Base-by-base conservation (phyloP, 1,284 basidiomycete species). In the Phaffia rhodozyma region DNA sequence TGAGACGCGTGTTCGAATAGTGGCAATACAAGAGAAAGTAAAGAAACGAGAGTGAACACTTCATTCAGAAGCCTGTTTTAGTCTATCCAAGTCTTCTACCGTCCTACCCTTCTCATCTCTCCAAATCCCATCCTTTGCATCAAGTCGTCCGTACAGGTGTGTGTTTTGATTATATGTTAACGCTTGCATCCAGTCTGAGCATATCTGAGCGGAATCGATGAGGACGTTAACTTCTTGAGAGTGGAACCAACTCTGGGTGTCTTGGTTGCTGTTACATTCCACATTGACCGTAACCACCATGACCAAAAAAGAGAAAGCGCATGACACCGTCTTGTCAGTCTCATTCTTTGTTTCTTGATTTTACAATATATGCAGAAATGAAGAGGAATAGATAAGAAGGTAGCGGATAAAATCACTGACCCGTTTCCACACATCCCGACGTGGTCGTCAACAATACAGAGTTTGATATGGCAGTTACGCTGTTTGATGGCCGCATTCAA, bases 381-480 rank as follows among this genome's bases (percentile, higher is more conserved):
- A 49, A 20, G 21, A 56, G 11, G 9, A 34, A 34, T 34, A 34
- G 4, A 34, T 30, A 32, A 18, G 21, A 4, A n/a, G 11, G 21
- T 34, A 53, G 43, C n/a, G 23, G 25, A 13, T 32, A 53, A 20
- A 21, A 87, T 86, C 30, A 83, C 77, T 43, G 5, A 43, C 38
- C 38, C 38, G 13, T 43, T 43, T 43, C 38, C 38, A 16, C 38
- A 43, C 65, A 89, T 87, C 25, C 81, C 82, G 34, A 88, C 82
- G 69, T 81, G 77, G 67, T 83, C 83, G 70, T 89, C 87, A 67
- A 87, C 80, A 48, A 82, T 79, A 72, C 86, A 86, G 71, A 89
- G 81, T 73, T 89, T 89, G 72, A 87, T 80, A 70, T 87, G 86
- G 69, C 86, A 89, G 72, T 87, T 89, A 27, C 87, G 79, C 70